phyloP scores from a whole-genome alignment of 768 basidiomycete genomes.

The Lactarius evosmus region DNA sequence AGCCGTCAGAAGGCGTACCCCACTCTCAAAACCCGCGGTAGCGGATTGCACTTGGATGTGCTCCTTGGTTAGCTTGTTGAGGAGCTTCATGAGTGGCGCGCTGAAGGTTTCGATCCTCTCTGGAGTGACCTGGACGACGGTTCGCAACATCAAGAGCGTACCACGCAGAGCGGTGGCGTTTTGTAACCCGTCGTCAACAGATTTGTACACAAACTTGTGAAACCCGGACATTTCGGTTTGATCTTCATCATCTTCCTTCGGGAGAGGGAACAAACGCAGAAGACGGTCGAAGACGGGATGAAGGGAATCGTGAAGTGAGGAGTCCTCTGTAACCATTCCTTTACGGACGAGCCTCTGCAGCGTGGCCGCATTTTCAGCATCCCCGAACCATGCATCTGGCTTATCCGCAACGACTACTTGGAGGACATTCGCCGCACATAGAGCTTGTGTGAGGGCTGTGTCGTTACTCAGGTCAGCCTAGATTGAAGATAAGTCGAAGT shows the following conservation, averaged over 20 bases:
- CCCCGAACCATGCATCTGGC: conserved; percentile 73
- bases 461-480: conserved; percentile 76
- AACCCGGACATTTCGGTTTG: conserved; percentile 71
- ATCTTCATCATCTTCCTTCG: conserved; percentile 70
- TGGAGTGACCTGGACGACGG: conserved; percentile 74
- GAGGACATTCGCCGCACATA: conserved; percentile 83
- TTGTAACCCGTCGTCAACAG: conserved; percentile 77
- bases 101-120: conserved; percentile 83
- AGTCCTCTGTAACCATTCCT: conserved; percentile 78
- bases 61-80: conserved; percentile 84
- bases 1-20: conserved; percentile 64
- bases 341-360: conserved; percentile 85
- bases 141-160: conserved; percentile 81
- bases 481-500: neutral
- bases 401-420: conserved; percentile 83
- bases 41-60: conserved; percentile 48
- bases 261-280: conserved; percentile 70
- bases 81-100: conserved; percentile 71
- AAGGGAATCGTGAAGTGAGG: conserved; percentile 73
- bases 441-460: conserved; percentile 58
- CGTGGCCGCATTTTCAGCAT: conserved; percentile 57
- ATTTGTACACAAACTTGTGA: conserved; percentile 67
- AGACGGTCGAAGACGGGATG: conserved; percentile 81
- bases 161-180: conserved; percentile 71
- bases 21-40: conserved; percentile 50